These are phyloP conservation scores for Rachicladosporium sp. DNA, from an alignment of 2,329 filamentous ascomycete species.

Conservation along the genomic window DNA sequence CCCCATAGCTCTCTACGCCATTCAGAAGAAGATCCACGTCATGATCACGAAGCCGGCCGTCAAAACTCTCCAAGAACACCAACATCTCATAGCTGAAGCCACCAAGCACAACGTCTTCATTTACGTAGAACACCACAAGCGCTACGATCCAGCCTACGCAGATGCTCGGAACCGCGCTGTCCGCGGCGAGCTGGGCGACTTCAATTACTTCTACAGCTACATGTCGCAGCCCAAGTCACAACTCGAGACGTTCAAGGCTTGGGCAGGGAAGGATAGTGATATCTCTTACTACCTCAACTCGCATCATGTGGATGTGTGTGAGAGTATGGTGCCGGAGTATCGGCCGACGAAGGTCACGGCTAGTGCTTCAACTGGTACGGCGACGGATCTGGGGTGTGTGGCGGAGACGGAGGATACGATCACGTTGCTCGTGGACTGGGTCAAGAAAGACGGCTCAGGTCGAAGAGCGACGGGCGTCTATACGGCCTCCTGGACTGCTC, in stretches of 20 bases:
- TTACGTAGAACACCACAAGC: slow-evolving; percentile 93
- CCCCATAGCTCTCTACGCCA: slow-evolving; percentile 83
- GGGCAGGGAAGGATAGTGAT: slow-evolving; percentile 83
- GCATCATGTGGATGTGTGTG: slow-evolving; percentile 86
- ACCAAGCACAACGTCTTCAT: slow-evolving; percentile 71
- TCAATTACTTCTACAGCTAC: slow-evolving; percentile 98
- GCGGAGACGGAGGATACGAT: slow-evolving; percentile 85
- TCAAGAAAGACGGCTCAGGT: slow-evolving; percentile 52
- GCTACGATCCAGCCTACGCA: slow-evolving; percentile 83
- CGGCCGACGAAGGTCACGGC: slow-evolving; percentile 68
- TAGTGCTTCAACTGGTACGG: slow-evolving; percentile 67
- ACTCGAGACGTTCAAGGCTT: slow-evolving; percentile 87
- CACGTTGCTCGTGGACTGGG: slow-evolving; percentile 80
- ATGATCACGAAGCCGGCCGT: slow-evolving; percentile 90
- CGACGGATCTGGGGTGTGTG: slow-evolving; percentile 65
- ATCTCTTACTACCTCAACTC: slow-evolving; percentile 95
- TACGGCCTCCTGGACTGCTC: slow-evolving; percentile 89
- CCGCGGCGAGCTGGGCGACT: slow-evolving; percentile 59
- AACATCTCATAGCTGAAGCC: slow-evolving; percentile 59
- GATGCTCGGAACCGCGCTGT: slow-evolving; percentile 70
- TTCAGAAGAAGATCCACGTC: slow-evolving; percentile 77
- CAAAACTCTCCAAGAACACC: slow-evolving; percentile 70
- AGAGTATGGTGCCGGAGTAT: slow-evolving; percentile 80
- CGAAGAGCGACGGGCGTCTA: slow-evolving; percentile 80
- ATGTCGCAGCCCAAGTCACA: slow-evolving; percentile 90